Conservation (phyloP, 139 green algal genomes). For the Closterium sp. region DNA sequence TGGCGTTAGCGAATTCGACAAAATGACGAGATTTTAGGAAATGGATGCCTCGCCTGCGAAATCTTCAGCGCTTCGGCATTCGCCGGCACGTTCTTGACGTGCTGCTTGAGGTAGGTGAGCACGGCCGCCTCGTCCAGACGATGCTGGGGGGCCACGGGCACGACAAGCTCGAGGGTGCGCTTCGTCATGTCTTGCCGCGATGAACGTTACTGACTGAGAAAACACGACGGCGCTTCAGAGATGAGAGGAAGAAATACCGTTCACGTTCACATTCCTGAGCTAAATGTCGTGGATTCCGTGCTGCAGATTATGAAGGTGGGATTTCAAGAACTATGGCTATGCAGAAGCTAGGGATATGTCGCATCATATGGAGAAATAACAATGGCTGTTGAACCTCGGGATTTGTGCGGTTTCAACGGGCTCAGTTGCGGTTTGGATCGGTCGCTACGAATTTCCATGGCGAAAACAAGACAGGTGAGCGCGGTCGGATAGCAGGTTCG, state of each 20-base stretch:
- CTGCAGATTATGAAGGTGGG: neutral
- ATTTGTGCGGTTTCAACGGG: neutral
- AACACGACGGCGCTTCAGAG: too few species aligned
- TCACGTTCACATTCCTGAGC: neutral
- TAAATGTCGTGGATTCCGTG: neutral
- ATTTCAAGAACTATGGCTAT: too few species aligned
- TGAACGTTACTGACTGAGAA: neutral
- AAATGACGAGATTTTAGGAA: neutral
- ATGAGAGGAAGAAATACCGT: neutral
- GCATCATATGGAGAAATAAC: too few species aligned
- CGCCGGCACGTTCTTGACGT: constrained; percentile 6
- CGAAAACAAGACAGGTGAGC: too few species aligned
- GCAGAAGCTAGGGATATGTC: too few species aligned
- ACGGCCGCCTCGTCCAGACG: constrained; percentile 22
- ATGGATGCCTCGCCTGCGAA: neutral
- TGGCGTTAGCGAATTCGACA: neutral
- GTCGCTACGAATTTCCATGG: neutral
- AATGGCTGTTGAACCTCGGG: neutral
- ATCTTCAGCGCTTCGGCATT: neutral
- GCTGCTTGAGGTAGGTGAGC: constrained; percentile 6
- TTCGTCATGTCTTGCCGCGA: neutral
- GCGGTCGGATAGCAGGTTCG: too few species aligned
- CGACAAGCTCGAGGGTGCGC: neutral
- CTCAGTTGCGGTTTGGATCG: neutral
- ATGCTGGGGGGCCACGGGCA: constrained; percentile 10